A percentile compares a stretch with the other conserved stretches of the same genome.
These are phyloP conservation scores for Zygoascus tannicola DNA, from an alignment of 805 yeast genomes.

Conservation along the genomic window DNA sequence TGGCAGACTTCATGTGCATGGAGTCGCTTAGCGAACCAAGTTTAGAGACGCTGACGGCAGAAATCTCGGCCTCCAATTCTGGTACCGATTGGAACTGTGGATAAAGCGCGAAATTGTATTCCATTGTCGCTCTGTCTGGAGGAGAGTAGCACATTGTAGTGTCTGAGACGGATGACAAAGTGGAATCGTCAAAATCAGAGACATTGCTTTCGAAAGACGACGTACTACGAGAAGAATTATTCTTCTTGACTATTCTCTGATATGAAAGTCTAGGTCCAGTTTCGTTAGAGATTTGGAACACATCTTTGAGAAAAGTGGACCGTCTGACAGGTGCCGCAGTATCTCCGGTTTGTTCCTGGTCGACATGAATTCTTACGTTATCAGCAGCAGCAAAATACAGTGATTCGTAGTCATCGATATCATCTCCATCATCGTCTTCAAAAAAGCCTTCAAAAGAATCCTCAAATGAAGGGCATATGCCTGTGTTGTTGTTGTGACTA, in stretches of 20 bases:
- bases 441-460: no score
- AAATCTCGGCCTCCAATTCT: neutral
- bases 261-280: neutral
- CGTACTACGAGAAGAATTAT: neutral
- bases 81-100: no score
- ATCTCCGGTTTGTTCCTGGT: neutral
- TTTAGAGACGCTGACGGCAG: neutral
- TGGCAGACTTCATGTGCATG: neutral
- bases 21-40: neutral
- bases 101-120: slow-evolving; percentile 2
- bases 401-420: no score
- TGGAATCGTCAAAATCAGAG: no score
- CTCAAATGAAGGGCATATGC: no score
- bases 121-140: neutral
- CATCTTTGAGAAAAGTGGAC: neutral
- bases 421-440: no score
- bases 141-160: neutral
- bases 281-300: neutral
- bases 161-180: neutral
- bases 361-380: neutral
- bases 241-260: neutral
- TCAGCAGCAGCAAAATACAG: no score
- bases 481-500: no score
- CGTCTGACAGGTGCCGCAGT: neutral
- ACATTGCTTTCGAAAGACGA: neutral